Conservation (phyloP, 2,329 filamentous ascomycete genomes). For the Ascochyta fabae region DNA sequence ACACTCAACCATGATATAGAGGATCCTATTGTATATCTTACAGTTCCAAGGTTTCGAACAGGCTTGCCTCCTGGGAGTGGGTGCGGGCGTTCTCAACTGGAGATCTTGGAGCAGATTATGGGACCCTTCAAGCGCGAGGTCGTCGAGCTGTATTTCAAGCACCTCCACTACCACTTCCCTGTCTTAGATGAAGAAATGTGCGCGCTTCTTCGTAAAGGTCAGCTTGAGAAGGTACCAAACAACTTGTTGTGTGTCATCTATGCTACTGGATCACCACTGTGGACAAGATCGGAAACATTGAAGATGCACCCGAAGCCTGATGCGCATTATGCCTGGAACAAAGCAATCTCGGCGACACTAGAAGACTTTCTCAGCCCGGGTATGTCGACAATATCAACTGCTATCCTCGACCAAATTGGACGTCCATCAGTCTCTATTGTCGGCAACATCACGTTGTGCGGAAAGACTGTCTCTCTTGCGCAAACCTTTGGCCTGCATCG, state of each 20-base stretch:
- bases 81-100: constrained; percentile 48
- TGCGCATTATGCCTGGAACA: constrained; percentile 51
- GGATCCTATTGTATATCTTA: constrained; percentile 51
- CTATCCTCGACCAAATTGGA: constrained; percentile 51
- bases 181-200: constrained; percentile 50
- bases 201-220: constrained; percentile 42
- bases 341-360: constrained; percentile 50
- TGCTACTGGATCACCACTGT: constrained; percentile 47
- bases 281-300: constrained; percentile 46
- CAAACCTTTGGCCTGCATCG: constrained; percentile 64
- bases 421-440: constrained; percentile 51
- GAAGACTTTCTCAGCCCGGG: constrained; percentile 53
- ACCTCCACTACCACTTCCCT: constrained; percentile 49
- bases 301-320: constrained; percentile 48
- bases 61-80: constrained; percentile 48
- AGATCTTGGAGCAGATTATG: constrained; percentile 52
- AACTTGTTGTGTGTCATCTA: constrained; percentile 50
- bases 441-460: constrained; percentile 61
- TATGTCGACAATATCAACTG: constrained; percentile 49
- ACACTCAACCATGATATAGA: constrained; percentile 56
- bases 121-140: constrained; percentile 48
- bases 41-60: constrained; percentile 58
- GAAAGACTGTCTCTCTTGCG: constrained; percentile 60
- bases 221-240: constrained; percentile 44
- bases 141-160: constrained; percentile 55